These are phyloP conservation scores for Solanum chacoense DNA, from an alignment of 305 asterid species.

Conservation along the genomic window DNA sequence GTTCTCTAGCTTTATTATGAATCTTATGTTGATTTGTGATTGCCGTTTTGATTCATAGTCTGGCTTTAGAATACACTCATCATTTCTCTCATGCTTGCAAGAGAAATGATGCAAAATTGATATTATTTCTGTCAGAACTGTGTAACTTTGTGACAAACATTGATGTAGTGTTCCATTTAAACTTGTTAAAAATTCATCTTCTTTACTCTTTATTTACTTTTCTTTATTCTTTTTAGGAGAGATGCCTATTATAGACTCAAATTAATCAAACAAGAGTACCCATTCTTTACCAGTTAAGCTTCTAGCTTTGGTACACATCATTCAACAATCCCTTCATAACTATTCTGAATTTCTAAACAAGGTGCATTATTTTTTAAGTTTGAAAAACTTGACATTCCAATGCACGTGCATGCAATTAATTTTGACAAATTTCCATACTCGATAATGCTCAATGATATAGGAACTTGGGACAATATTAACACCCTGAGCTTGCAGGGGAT, in stretches of 20 bases:
- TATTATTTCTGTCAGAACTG: neutral
- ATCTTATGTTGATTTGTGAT: neutral
- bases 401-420: neutral
- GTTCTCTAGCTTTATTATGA: neutral
- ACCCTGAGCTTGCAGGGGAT: conserved; percentile 44
- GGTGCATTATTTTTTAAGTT: neutral
- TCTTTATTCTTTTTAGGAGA: neutral
- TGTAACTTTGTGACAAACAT: neutral
- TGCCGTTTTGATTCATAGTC: neutral
- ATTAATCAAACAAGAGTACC: neutral
- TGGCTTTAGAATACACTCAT: neutral
- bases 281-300: neutral
- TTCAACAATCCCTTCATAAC: neutral
- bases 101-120: neutral
- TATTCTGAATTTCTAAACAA: neutral
- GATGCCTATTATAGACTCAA: neutral
- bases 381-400: neutral
- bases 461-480: neutral
- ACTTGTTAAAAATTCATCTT: neutral
- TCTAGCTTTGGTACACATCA: neutral
- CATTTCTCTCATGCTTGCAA: neutral
- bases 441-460: neutral
- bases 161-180: neutral
- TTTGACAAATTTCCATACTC: neutral
- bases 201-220: neutral